These are phyloP conservation scores for Aspergillus asperescens DNA, from an alignment of 495 filamentous ascomycete genomes.

Conservation along the genomic window DNA sequence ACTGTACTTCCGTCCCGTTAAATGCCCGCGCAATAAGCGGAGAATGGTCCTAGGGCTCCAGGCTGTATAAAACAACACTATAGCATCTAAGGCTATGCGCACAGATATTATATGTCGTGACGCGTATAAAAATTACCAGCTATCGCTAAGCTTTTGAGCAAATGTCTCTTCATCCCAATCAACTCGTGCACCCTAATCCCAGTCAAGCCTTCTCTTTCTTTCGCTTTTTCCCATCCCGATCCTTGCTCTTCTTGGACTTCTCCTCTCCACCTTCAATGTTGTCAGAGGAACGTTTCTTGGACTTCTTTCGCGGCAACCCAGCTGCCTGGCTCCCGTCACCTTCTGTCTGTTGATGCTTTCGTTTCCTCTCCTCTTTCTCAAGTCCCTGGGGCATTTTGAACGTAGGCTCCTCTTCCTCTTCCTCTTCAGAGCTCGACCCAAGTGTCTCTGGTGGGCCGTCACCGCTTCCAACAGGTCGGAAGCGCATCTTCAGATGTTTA, in stretches of 20 bases:
- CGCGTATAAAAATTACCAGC: conserved; percentile 9
- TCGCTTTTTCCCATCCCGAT: conserved; percentile 40
- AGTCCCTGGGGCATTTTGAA: conserved; percentile 30
- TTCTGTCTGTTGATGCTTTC: conserved; percentile 39
- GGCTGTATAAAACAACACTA: too few species aligned
- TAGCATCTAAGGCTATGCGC: background rate
- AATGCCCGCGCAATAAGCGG: too few species aligned
- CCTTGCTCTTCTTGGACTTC: conserved; percentile 41
- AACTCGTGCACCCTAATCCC: too few species aligned
- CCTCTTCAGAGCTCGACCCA: conserved; percentile 47
- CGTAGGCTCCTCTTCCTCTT: conserved; percentile 37
- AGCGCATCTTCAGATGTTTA: conserved; percentile 57
- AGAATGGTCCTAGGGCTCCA: too few species aligned
- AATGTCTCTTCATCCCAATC: background rate
- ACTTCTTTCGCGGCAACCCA: conserved; percentile 38
- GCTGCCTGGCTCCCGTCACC: conserved; percentile 26
- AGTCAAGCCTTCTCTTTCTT: conserved; percentile 36
- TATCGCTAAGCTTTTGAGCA: conserved; percentile 11
- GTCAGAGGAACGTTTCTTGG: conserved; percentile 36
- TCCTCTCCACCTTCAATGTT: conserved; percentile 21
- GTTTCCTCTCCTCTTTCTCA: conserved; percentile 34
- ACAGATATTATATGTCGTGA: background rate
- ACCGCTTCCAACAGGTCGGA: conserved; percentile 49
- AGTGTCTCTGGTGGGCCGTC: conserved; percentile 40
- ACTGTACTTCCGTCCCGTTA: too few species aligned